Conservation (phyloP, 2,329 filamentous ascomycete species). For the Fusarium luffae region DNA sequence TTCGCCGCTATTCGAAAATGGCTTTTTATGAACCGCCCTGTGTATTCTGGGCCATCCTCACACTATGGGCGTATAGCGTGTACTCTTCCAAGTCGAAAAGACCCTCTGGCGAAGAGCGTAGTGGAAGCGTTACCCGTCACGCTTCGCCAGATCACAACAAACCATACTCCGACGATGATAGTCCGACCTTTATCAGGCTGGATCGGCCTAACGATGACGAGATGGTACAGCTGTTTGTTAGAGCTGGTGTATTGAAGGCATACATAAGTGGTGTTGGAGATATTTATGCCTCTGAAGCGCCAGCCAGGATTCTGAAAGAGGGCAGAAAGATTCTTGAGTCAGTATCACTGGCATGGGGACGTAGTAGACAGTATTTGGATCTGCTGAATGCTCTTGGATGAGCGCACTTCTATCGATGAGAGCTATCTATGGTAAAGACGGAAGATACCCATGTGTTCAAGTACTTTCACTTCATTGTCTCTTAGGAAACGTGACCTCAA, state of each 20-base stretch:
- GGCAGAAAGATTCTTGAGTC: conserved; percentile 36
- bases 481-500: background rate
- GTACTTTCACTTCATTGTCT: background rate
- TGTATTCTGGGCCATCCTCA: conserved; percentile 53
- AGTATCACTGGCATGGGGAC: conserved; percentile 34
- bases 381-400: background rate
- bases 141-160: background rate
- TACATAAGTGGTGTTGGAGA: conserved; percentile 65
- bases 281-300: conserved; percentile 48
- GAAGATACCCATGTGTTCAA: background rate
- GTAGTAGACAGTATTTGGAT: conserved; percentile 17
- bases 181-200: conserved; percentile 60
- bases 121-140: conserved; percentile 8
- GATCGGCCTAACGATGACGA: conserved; percentile 69
- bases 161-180: background rate
- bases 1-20: conserved; percentile 56
- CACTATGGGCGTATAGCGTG: conserved; percentile 54
- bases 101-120: background rate
- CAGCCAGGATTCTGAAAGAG: conserved; percentile 34
- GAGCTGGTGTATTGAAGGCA: conserved; percentile 60
- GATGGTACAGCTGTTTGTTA: conserved; percentile 66
- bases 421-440: background rate
- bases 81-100: conserved; percentile 18
- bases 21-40: conserved; percentile 55
- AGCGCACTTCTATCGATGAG: background rate